Evolutionary conservation across 2,329 filamentous ascomycete genomes (phyloP).

Genomic region (Nemania sp.): DNA sequence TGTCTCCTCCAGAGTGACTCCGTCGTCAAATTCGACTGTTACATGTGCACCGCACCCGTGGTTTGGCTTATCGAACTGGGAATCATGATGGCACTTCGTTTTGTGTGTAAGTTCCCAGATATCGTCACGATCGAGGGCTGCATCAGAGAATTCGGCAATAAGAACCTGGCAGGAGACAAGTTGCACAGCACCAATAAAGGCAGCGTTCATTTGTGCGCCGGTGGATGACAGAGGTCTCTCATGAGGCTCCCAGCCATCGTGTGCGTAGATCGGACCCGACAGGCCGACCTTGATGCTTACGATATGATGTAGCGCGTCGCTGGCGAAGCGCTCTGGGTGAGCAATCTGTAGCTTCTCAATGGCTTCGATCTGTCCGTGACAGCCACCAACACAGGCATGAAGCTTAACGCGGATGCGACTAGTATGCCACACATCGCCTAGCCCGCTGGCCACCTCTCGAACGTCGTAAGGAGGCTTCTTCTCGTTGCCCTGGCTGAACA

Average conservation of each 20-base stretch:
- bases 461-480: conserved; percentile 19
- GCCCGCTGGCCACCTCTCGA: conserved; percentile 34
- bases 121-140: too few species aligned
- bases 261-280: conserved; percentile 36
- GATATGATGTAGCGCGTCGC: background rate
- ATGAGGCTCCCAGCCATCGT: conserved; percentile 42
- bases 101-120: too few species aligned
- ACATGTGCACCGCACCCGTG: too few species aligned
- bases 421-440: conserved; percentile 35
- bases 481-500: conserved; percentile 39
- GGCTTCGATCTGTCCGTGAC: conserved; percentile 16
- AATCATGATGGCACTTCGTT: too few species aligned
- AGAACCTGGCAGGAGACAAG: too few species aligned
- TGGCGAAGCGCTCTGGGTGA: conserved; percentile 10
- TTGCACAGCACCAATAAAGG: too few species aligned
- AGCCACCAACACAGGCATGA: conserved; percentile 20
- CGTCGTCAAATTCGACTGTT: too few species aligned
- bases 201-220: too few species aligned
- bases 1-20: too few species aligned
- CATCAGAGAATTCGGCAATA: too few species aligned
- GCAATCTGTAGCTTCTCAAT: conserved; percentile 10
- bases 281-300: conserved; percentile 15
- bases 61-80: too few species aligned
- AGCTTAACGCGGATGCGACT: conserved; percentile 19
- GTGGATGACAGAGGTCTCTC: background rate